Evolutionary conservation across 768 basidiomycete species (phyloP).

Genomic region (Tricholoma furcatifolium): DNA sequence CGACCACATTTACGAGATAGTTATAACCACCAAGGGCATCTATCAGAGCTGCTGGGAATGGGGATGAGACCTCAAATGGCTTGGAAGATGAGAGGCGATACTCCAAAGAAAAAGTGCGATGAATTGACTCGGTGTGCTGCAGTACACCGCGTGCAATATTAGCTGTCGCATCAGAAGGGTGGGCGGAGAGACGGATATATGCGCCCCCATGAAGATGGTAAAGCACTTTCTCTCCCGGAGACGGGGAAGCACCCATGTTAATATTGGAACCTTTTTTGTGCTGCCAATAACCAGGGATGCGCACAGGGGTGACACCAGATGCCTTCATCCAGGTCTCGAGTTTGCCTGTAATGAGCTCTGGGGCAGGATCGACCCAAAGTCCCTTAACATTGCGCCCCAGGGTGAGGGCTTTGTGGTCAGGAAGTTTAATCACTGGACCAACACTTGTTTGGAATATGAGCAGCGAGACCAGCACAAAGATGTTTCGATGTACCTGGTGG

Average conservation of each 20-base stretch:
- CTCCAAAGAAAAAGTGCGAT: conserved; percentile 60
- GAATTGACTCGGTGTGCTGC: conserved; percentile 39
- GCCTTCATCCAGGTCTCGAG: conserved; percentile 38
- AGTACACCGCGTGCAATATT: conserved; percentile 47
- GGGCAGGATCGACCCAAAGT: conserved; percentile 46
- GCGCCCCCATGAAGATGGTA: conserved; percentile 66
- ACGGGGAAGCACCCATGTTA: conserved; percentile 34
- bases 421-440: conserved; percentile 28
- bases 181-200: conserved; percentile 52
- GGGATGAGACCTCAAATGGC: conserved; percentile 41
- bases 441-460: conserved; percentile 24
- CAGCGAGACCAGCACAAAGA: neutral
- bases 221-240: conserved; percentile 55
- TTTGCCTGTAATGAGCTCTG: conserved; percentile 42
- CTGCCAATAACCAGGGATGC: conserved; percentile 59
- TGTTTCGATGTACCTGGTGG: conserved; percentile 23
- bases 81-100: conserved; percentile 62
- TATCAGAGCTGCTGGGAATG: conserved; percentile 75
- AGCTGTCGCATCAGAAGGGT: conserved; percentile 49
- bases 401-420: conserved; percentile 41
- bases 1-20: conserved; percentile 59
- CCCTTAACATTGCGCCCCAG: conserved; percentile 41
- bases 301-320: conserved; percentile 37
- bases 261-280: conserved; percentile 39
- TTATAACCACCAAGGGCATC: conserved; percentile 75